Percentiles rank a stretch among this genome's conserved stretches.
Evolutionary conservation across 805 yeast species (phyloP).

Genomic region (Saccharomycopsis selenospora): DNA sequence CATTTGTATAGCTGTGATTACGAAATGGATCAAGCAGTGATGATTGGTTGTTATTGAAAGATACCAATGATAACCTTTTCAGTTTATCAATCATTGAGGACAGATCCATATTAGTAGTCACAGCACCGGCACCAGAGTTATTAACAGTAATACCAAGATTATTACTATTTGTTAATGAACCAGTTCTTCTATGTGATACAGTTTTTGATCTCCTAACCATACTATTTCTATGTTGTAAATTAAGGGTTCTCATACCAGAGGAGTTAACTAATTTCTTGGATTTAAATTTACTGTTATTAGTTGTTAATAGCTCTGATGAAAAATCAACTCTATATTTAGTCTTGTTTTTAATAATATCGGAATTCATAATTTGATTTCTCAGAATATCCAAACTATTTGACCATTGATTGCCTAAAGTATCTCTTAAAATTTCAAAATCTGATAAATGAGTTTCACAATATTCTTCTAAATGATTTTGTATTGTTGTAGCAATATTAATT

Average conservation of each 20-base stretch:
- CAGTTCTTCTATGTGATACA: slow-evolving; percentile 8
- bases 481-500: slow-evolving; percentile 23
- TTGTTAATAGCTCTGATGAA: background rate
- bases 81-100: background rate
- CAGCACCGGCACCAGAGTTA: too few species aligned
- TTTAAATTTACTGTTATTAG: background rate
- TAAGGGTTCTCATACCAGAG: slow-evolving; percentile 16
- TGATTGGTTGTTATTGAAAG: background rate
- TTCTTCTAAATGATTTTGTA: background rate
- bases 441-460: background rate
- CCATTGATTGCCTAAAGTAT: background rate
- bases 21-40: background rate
- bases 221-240: slow-evolving; percentile 9
- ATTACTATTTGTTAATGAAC: slow-evolving; percentile 4
- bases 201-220: slow-evolving; percentile 10
- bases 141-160: too few species aligned
- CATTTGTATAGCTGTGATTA: background rate
- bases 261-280: slow-evolving; percentile 2
- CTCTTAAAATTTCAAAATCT: background rate
- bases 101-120: background rate
- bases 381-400: slow-evolving; percentile 3
- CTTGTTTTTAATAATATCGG: slow-evolving; percentile 9
- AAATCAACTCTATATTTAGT: background rate
- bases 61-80: background rate
- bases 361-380: slow-evolving; percentile 7